A percentile compares a stretch with the other conserved stretches of the same genome.
Conservation (phyloP, 1,139 yeast species). For the Saccharomyces hybrid region DNA sequence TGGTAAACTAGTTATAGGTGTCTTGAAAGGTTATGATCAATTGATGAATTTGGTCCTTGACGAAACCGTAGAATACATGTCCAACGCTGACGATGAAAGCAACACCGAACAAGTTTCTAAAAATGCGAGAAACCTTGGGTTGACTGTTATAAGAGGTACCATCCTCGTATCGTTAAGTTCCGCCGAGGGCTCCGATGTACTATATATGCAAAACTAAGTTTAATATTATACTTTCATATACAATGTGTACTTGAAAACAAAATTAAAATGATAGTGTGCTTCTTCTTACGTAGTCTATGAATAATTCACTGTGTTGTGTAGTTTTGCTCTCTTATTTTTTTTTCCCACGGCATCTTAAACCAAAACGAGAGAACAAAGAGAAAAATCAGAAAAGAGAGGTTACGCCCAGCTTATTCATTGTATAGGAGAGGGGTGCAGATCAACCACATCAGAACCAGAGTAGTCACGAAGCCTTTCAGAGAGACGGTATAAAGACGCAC, state of each 20-base stretch:
- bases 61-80: constrained; percentile 62
- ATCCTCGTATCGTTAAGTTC: constrained; percentile 75
- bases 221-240: not conserved
- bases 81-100: constrained; percentile 56
- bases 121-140: constrained; percentile 58
- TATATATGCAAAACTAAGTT: constrained; percentile 35
- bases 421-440: not conserved
- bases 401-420: not conserved
- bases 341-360: not conserved
- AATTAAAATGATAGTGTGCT: not conserved
- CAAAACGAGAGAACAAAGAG: not conserved
- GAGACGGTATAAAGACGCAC: not conserved
- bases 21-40: constrained; percentile 82
- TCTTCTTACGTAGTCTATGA: not conserved
- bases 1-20: constrained; percentile 76
- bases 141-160: constrained; percentile 84
- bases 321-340: not conserved
- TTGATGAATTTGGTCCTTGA: constrained; percentile 89
- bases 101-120: constrained; percentile 37
- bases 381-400: not conserved
- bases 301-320: not conserved
- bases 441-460: not conserved
- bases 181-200: constrained; percentile 69
- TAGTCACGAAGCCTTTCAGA: not conserved
- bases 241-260: not conserved